Base-by-base conservation (phyloP, 116 monocot species). In the Posidonia oceanica region DNA sequence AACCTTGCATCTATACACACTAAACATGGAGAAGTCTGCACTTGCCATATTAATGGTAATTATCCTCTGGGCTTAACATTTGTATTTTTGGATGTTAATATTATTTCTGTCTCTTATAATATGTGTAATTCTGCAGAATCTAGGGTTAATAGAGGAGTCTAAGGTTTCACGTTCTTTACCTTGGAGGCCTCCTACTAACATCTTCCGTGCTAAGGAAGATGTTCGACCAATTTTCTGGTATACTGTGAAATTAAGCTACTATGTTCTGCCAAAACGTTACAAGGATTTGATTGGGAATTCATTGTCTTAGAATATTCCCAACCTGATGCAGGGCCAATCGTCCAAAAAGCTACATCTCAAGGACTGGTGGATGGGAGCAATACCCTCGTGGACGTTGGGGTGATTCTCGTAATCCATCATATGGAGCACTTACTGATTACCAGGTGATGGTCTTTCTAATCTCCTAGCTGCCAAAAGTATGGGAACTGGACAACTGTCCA, bases 1-100 rank as follows among this genome's bases (percentile, higher is more conserved):
- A 79, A 87, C 90, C 23, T 63, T 94, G 79, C 87, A 94, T 78
- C 83, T 94, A 63, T 94, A 94, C 70, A 94, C 94, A 56, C 77
- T 94, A 69, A 94, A 94, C 85, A 94, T 94, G 94, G 90, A 94
- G 80, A 94, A 94, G 69, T 94, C 94, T 68, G 94, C 94, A 60
- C 64, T 94, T 68, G 89, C 76, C 11, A 94, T 94, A 78, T 77
- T 94, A 70, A 77, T 80, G 90, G 94, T 90, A 72, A 82, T 59
- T 2, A 39, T 72, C 65, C 11, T 12, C 61, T 51, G 59, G 37
- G 11, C 3, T 59, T 53, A 68, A 23, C 36, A 53, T 64, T 69
- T 53, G 21, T 11, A 5, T 68, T 69, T 62, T 62, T 36, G 17
- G 22, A 29, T 48, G 11, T 29, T 36, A 2, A 53, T 72, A 21